Evolutionary conservation across 192 early-diverging fungal genomes (phyloP), one percentile per base, ranked within the genome.

Genomic region (Coemansia sp.): DNA sequence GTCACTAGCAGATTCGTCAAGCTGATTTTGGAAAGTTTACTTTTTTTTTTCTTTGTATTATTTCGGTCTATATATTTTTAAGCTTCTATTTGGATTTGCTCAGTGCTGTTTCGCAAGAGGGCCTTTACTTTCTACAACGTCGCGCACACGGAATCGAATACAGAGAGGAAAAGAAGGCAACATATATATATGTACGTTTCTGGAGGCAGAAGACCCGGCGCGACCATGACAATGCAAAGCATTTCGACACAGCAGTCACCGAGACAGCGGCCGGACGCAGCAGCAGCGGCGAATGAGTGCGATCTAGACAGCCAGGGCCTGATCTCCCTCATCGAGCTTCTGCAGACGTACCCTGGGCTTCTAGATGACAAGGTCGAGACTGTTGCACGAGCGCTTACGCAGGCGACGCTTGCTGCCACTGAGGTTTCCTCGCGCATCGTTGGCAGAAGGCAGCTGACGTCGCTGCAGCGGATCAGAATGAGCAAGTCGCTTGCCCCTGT

Each of bases 321-420:
- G 42, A 40, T 31, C 42, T 52, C 66, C 25, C 68, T 79, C 12
- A 64, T 39, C 2, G 77, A 73, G 68, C 53, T 79, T 63, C 61
- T 79, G 43, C 77, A 56, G 61, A 35, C 65, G 40, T 79, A 79
- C 62, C 68, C 77, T 13, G 77, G 77, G 7, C 61, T 79, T 39
- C 71, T 79, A 48, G 68, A 58, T 40, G 61, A 51, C 29, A 46
- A 65, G 30, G 77, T 79, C 12, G 77, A 70, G 56, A 62, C 33
- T n/a, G 77, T 70, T 25, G 77, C 77, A 25, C 71, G 68, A 26
- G 77, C 77, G 30, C 63, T 79, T 39, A 53, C 62, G 26, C 77
- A 79, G 65, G 77, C 72, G 5, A 74, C 68, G 34, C 39, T 74
- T 23, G 77, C 77, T 26, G 77, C 65, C 4, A 60, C 61, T 23